Base-by-base conservation (phyloP, 2,329 filamentous ascomycete genomes). In the Ilyonectria destructans region DNA sequence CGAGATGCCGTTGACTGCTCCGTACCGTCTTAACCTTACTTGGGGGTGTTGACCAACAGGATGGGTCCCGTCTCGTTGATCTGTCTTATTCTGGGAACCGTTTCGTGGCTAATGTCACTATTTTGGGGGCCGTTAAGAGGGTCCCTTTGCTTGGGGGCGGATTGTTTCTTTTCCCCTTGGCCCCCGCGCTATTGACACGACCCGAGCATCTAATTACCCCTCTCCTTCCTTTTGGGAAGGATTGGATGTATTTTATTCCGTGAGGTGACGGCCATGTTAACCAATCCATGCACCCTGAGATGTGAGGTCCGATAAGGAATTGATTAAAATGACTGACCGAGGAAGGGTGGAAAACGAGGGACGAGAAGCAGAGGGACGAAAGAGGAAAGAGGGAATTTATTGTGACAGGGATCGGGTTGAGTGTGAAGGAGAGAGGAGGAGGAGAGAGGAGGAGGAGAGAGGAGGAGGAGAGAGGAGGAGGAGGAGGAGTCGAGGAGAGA, bases 81-180 rank as follows among this genome's bases (percentile, higher is more conserved):
- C 35, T 6, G 37, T 62, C 45, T 62, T 46, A 48, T 56, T 54
- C 52, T 35, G 48, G 33, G n/a, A 52, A 52, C 40, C 40, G 49
- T 55, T 56, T 65, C 49, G 62, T 26, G 35, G 15, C 21, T 5
- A 48, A 35, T 19, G 48, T 56, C n/a, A 21, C 26, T 52, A 35
- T 33, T 33, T 56, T 61, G 43, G 52, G 51, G 58, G 58, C 45
- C 51, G 46, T 55, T 23, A 33, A 59, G 23, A 23, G 10, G 57
- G 43, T 29, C 37, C 56, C 23, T 45, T 49, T 45, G 35, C 26
- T 55, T 60, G 57, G 62, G 62, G 62, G 61, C 61, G 48, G 17
- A 15, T 8, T 31, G 12, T 55, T 55, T 54, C 15, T n/a, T n/a
- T 46, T 54, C 26, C 26, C 35, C 40, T 31, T 21, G n/a, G 49